Evolutionary conservation across 495 filamentous ascomycete species (phyloP), one percentile per base, ranked within the genome.

Genomic region (Aspergillus avenaceus): DNA sequence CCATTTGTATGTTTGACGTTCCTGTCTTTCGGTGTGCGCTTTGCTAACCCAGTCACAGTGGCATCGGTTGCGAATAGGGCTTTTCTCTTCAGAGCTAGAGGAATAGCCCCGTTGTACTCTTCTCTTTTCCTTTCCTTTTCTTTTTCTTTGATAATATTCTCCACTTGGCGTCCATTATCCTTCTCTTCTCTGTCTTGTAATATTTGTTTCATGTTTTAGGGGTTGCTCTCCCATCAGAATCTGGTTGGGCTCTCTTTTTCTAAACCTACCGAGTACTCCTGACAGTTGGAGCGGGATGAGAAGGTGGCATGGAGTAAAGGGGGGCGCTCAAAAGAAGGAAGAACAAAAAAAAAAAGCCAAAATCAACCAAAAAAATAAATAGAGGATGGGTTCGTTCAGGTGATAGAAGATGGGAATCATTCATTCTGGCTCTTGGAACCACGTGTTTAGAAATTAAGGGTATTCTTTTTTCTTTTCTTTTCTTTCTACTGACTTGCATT

Each of bases 1-100:
- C 93, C 93, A 50, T 89, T 84, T 61, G 93, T 97, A 78, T 80
- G 43, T 53, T 26, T 13, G 19, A 1, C 4, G n/a, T 47, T 22
- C n/a, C 29, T 23, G 40, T 34, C 18, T n/a, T n/a, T n/a, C n/a
- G n/a, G n/a, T n/a, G n/a, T n/a, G 5, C 19, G 28, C 32, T 12
- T 41, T 27, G 50, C 64, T 73, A 61, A 72, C 61, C 29, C 24
- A 12, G 19, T 12, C 24, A 41, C 51, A 76, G 72, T 76, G 70
- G 45, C 72, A 76, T 61, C 72, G 72, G 37, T 59, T 76, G 68
- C 72, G 72, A 54, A 76, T 76, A 74, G 72, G 72, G 37, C 52
- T 76, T 26, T 72, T 76, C 49, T 72, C 72, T 43, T 65, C 69
- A 41, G 58, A 64, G 54, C 65, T 63, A 24, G 72, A 76, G 41